Conservation (phyloP, 1,139 yeast genomes). For the Saccharomyces hybrid region DNA sequence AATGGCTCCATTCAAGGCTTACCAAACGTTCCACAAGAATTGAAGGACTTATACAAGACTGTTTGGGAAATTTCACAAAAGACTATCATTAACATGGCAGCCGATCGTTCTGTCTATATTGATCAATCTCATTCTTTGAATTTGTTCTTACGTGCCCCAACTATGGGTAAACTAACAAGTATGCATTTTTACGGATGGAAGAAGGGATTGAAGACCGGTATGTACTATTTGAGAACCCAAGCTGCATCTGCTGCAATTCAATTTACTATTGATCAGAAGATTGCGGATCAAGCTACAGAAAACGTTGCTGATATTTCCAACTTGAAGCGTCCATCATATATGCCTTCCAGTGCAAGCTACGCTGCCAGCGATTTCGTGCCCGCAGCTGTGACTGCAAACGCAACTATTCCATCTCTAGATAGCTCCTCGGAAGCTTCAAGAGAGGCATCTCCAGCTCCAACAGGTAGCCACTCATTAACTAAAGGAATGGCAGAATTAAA, state of each 20-base stretch:
- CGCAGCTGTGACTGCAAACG: constrained; percentile 6
- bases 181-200: constrained; percentile 99
- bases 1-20: constrained; percentile 84
- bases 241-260: constrained; percentile 90
- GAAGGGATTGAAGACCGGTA: constrained; percentile 94
- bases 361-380: constrained; percentile 31
- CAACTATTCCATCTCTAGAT: constrained; percentile 4
- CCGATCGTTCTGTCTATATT: constrained; percentile 85
- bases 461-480: constrained; percentile 25
- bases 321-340: constrained; percentile 46
- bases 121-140: constrained; percentile 93
- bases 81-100: constrained; percentile 84
- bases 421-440: constrained; percentile 27
- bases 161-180: constrained; percentile 84
- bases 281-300: constrained; percentile 43
- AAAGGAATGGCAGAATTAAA: constrained; percentile 23
- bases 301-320: constrained; percentile 46
- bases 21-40: constrained; percentile 63
- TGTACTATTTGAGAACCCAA: constrained; percentile 92
- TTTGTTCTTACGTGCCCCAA: constrained; percentile 70
- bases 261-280: constrained; percentile 56
- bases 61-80: constrained; percentile 96
- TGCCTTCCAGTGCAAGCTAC: constrained; percentile 31
- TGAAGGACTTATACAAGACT: constrained; percentile 78
- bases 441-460: constrained; percentile 21